These are phyloP conservation scores for Sistotremastrum suecicum DNA, from an alignment of 768 basidiomycete genomes.

Conservation along the genomic window DNA sequence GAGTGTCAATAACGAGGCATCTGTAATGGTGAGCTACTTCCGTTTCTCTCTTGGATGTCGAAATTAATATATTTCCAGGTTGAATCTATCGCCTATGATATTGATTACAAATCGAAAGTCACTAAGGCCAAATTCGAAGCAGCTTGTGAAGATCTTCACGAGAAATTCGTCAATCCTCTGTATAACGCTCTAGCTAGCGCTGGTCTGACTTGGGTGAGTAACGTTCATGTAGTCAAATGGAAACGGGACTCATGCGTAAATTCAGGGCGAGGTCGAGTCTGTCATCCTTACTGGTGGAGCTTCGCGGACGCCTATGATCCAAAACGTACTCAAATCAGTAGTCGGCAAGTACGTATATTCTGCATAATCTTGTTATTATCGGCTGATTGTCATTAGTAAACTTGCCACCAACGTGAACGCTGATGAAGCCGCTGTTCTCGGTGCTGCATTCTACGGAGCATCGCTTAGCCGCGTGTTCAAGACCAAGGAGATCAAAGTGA, in stretches of 20 bases:
- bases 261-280: conserved; percentile 66
- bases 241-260: conserved; percentile 1
- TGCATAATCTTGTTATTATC: background rate
- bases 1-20: conserved; percentile 81
- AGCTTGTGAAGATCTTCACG: conserved; percentile 51
- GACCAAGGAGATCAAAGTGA: conserved; percentile 84
- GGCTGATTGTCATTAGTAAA: conserved; percentile 38
- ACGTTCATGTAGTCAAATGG: background rate
- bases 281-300: conserved; percentile 89
- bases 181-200: conserved; percentile 55
- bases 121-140: conserved; percentile 69
- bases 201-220: conserved; percentile 48
- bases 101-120: conserved; percentile 76
- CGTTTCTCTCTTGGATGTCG: background rate
- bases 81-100: conserved; percentile 80
- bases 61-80: conserved; percentile 31
- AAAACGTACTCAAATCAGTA: conserved; percentile 58
- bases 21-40: conserved; percentile 41
- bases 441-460: conserved; percentile 88
- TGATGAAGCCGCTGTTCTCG: conserved; percentile 90
- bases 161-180: conserved; percentile 56
- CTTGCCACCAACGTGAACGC: conserved; percentile 93
- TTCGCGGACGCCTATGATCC: conserved; percentile 86
- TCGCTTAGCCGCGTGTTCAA: conserved; percentile 80
- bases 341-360: conserved; percentile 56